Base-by-base conservation (phyloP, 352 stramenopile genomes). In the Phytophthora idaei region DNA sequence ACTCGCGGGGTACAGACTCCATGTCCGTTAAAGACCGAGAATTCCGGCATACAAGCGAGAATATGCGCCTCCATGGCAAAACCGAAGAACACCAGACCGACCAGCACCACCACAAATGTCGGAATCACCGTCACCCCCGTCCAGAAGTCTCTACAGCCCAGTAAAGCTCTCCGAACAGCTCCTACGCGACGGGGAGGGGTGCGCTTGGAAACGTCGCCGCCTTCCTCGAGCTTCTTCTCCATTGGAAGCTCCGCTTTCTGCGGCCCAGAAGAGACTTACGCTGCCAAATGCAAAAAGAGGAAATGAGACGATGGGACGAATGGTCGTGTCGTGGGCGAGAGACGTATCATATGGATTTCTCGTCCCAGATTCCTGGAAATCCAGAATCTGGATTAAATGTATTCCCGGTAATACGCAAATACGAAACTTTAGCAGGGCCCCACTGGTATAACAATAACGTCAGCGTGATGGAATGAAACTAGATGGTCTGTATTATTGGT, bases 301-400 rank as follows among this genome's bases (percentile, higher is more conserved):
- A 58, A 65, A 65, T 65, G 57, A 58, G 11, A 65, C 49, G 57
- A 57, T 42, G 36, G 27, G 37, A 65, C n/a, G 27, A 64, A 32
- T 60, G 53, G 57, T 10, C 27, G 12, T 51, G 57, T 65, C 54
- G 57, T 21, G 17, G 42, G 54, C 31, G n/a, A 53, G 54, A 61
- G 36, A 41, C 10, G n/a, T 41, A 49, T 60, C 53, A 60, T 37
- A 42, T 60, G 52, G 52, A 21, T 21, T 21, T 21, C 21, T 21
- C 47, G 34, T 39, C 34, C 34, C 34, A 39, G 34, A 39, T 39
- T 39, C 12, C 21, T 21, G 21, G 21, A 21, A 21, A 21, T 21
- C 21, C 21, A 21, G 21, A 21, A 21, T 21, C 21, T 21, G 21
- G 21, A 21, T 21, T 21, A 21, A 21, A 21, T 21, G 21, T 21